These are phyloP conservation scores for Plantago coronopus DNA, from an alignment of 305 asterid genomes.

Conservation along the genomic window DNA sequence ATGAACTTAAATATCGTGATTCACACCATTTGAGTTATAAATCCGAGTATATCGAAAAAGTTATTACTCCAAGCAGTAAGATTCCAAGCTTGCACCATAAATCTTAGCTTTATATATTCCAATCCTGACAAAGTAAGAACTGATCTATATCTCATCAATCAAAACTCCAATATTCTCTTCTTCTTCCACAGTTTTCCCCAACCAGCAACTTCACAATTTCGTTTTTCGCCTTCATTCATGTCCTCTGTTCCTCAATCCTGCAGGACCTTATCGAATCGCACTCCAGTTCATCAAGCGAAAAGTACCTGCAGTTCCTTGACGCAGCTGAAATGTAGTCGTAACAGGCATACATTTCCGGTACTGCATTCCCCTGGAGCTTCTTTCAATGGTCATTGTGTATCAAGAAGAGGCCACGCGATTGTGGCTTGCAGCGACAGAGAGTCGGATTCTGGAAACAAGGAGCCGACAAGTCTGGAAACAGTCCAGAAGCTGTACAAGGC, in stretches of 20 bases:
- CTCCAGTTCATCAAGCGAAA: constrained; percentile 1
- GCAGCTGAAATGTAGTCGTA: constrained; percentile 2
- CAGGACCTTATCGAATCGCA: constrained; percentile 15
- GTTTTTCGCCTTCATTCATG: not conserved
- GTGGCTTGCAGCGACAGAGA: constrained; percentile 23
- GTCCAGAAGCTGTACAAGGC: constrained; percentile 65
- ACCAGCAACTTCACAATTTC: not conserved
- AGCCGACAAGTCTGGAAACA: constrained; percentile 42
- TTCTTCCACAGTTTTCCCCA: not conserved
- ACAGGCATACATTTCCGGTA: constrained; percentile 10
- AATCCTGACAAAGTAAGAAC: constrained; percentile 10
- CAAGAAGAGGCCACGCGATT: constrained; percentile 8
- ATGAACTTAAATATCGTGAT: no score
- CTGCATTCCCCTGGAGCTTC: constrained; percentile 13
- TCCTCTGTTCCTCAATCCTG: not conserved
- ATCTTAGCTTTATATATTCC: constrained; percentile 28
- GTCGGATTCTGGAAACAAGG: constrained; percentile 27
- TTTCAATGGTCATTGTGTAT: constrained; percentile 11
- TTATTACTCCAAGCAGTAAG: not conserved
- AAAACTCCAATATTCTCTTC: constrained; percentile 4
- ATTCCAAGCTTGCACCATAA: constrained; percentile 33
- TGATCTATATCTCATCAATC: not conserved
- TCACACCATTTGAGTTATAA: not conserved
- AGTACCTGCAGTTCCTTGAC: not conserved
- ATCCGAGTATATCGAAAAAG: no score